Base-by-base conservation (phyloP, 305 asterid species). In the Salvia sclarea region DNA sequence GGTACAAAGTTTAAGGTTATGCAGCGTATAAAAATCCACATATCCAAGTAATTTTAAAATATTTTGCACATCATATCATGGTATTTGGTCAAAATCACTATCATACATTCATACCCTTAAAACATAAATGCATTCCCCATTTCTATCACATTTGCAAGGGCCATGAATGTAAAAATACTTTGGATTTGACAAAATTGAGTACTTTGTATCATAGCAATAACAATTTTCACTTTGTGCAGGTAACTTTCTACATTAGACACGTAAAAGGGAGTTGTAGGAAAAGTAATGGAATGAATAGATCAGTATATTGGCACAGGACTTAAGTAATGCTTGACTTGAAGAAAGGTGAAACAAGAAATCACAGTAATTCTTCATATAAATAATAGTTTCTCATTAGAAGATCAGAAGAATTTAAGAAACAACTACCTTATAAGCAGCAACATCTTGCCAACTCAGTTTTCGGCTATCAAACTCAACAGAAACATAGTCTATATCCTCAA, bases 381-480 rank as follows among this genome's bases (percentile, higher is more conserved):
- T 41, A 22, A 55, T 38, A 58, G 50, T 13, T 53, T 22, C 63
- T 20, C 35, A 54, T 30, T 4, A 41, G 43, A 50, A 40, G 18
- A 33, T 38, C 20, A 21, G 14, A 66, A 53, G 4, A 25, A 22
- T 53, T n/a, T 50, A 64, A 64, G 7, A 35, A 63, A 41, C 11
- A 62, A 71, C 81, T 85, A 74, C 99, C 94, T 83, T 88, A 64
- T 94, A 94, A 20, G 89, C 49, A 76, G 96, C 98, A 71, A 91
- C 87, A 80, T 94, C 99, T 74, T 94, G 99, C 99, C 99, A 94
- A 67, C 80, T 86, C 22, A 94, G 88, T 76, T 85, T 88, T 71
- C 81, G 88, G 75, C 71, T 89, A 45, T 91, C 98, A 47, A 91
- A 91, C 80, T 91, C 98, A 54, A 86, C 95, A 7, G 99, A 91